phyloP scores from a whole-genome alignment of 2,329 filamentous ascomycete species.

The Myrmaecium sp. region DNA sequence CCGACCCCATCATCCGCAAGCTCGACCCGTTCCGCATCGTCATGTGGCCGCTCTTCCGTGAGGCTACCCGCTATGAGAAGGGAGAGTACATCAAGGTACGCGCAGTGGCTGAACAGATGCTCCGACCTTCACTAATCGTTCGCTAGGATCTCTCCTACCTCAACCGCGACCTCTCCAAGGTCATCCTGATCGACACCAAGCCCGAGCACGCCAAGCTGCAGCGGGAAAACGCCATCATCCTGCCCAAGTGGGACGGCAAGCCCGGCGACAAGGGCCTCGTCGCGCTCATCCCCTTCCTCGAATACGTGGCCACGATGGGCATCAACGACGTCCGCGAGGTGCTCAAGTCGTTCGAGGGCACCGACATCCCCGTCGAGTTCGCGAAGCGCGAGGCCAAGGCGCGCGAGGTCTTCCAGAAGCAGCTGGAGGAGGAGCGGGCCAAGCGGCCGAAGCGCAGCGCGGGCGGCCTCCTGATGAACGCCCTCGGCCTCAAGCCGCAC shows the following conservation, averaged over 20 bases:
- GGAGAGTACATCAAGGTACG: slow-evolving; percentile 88
- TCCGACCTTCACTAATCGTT: not conserved
- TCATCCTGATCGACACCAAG: slow-evolving; percentile 85
- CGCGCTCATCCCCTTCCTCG: slow-evolving; percentile 82
- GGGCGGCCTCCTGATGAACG: slow-evolving; percentile 50
- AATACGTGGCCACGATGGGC: slow-evolving; percentile 91
- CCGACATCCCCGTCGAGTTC: slow-evolving; percentile 79
- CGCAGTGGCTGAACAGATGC: not conserved
- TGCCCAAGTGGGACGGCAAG: slow-evolving; percentile 81
- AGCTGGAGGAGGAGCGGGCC: slow-evolving; percentile 50
- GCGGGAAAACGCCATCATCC: slow-evolving; percentile 88
- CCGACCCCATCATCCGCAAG: slow-evolving; percentile 78
- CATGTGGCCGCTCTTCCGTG: slow-evolving; percentile 84
- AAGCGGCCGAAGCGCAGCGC: slow-evolving; percentile 44
- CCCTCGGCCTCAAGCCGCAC: slow-evolving; percentile 60
- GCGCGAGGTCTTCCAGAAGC: slow-evolving; percentile 68
- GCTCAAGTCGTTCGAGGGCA: slow-evolving; percentile 75
- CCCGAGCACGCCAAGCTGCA: slow-evolving; percentile 67
- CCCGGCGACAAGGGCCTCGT: slow-evolving; percentile 73
- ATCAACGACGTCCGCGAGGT: slow-evolving; percentile 74
- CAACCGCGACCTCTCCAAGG: slow-evolving; percentile 88
- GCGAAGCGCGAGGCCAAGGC: slow-evolving; percentile 73
- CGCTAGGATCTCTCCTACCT: slow-evolving; percentile 83
- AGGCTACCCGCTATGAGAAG: slow-evolving; percentile 93
- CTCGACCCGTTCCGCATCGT: slow-evolving; percentile 91